Evolutionary conservation across 2,329 filamentous ascomycete species (phyloP), one percentile per base, ranked within the genome.

Genomic region (Septoria linicola): DNA sequence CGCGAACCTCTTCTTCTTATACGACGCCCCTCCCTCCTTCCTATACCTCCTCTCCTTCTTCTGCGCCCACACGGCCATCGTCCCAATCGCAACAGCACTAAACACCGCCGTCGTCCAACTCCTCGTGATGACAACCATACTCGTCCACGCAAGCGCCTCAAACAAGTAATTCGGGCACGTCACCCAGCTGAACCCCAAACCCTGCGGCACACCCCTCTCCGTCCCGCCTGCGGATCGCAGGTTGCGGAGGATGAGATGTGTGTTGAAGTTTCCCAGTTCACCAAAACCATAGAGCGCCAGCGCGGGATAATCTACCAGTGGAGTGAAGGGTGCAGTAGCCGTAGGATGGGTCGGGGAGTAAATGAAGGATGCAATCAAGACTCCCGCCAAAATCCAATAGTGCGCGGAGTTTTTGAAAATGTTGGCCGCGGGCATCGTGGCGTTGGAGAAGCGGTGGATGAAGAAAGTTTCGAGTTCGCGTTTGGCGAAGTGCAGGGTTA

Each of bases 81-180:
- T 89, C 19, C 73, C 78, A 13, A 78, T 80, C 27, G 89, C 89
- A 44, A 89, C 78, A 19, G 77, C 68, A 54, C 88, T 83, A 72
- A 97, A 97, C 16, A 95, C 61, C 13, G 83, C 75, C 0, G 93
- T 88, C 43, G 84, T 81, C 76, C 87, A 86, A 73, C 85, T 91
- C 64, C 88, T 85, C 63, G 84, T 90, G 47, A 92, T 80, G 36
- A 95, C 68, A 61, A 87, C 85, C 49, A 97, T 78, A 20, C 90
- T 91, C 23, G 88, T 63, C 93, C 93, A 99, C 0, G 91, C 83
- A 31, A 95, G 70, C 5, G 88, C 79, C 69, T 99, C 93, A 63
- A 95, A 97, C 76, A 95, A 82, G 76, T 99, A 99, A 76, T 99
- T 99, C 35, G 93, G 93, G 75, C 91, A 95, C 10, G 93, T 99